These are phyloP conservation scores for Verticillium nubilum DNA, from an alignment of 2,329 filamentous ascomycete genomes.

Conservation along the genomic window DNA sequence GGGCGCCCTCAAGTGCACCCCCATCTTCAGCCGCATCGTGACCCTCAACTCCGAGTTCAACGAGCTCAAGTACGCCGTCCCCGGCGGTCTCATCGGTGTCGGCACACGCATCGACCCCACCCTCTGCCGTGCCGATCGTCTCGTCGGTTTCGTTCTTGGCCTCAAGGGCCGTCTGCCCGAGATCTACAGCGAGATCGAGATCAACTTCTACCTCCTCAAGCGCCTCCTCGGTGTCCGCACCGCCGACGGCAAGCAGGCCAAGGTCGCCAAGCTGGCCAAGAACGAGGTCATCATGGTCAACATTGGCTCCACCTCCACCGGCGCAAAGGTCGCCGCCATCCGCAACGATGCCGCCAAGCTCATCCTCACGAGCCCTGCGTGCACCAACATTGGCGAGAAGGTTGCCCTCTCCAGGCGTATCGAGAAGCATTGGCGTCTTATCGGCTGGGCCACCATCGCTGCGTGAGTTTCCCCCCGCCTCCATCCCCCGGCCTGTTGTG, in stretches of 20 bases:
- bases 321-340: conserved; percentile 94
- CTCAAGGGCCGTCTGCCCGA: conserved; percentile 89
- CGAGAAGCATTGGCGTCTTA: conserved; percentile 97
- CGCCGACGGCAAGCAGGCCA: conserved; percentile 97
- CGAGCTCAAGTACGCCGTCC: conserved; percentile 96
- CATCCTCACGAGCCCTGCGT: conserved; percentile 85
- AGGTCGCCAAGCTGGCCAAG: conserved; percentile 97
- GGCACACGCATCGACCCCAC: conserved; percentile 97
- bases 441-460: conserved; percentile 82
- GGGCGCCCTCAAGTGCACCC: conserved; percentile 91
- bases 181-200: conserved; percentile 97
- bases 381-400: conserved; percentile 97
- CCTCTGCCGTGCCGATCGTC: conserved; percentile 95
- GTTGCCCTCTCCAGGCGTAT: conserved; percentile 93
- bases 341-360: conserved; percentile 98
- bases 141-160: conserved; percentile 95
- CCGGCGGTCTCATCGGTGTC: conserved; percentile 95
- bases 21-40: conserved; percentile 93
- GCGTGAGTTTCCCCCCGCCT: conserved; percentile 41
- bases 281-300: conserved; percentile 99
- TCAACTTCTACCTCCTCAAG: conserved; percentile 98
- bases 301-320: conserved; percentile 95
- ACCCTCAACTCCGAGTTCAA: conserved; percentile 95
- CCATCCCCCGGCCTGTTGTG: background rate
- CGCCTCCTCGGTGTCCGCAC: conserved; percentile 94